phyloP scores from a whole-genome alignment of 768 basidiomycete species.

The Pleurotus eryngii region DNA sequence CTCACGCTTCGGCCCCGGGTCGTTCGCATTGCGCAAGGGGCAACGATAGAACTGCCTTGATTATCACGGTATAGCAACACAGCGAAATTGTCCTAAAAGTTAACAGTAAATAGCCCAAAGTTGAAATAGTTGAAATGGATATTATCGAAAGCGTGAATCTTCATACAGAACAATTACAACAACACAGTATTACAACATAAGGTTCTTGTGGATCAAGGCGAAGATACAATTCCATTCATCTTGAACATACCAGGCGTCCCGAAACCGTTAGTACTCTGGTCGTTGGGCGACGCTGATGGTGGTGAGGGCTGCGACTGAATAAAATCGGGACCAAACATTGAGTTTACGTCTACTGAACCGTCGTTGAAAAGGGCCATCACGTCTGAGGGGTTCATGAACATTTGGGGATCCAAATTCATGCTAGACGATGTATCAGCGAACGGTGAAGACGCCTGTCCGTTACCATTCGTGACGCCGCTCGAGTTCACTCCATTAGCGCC shows the following conservation, averaged over 20 bases:
- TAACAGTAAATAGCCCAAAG: no score
- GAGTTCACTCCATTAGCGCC: neutral
- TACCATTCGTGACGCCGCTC: neutral
- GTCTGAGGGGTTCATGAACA: slow-evolving; percentile 58
- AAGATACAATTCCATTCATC: slow-evolving; percentile 4
- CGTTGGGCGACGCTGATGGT: neutral
- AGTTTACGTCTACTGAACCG: slow-evolving; percentile 36
- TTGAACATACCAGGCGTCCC: slow-evolving; percentile 3
- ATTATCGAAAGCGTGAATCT: neutral
- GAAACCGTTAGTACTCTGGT: neutral
- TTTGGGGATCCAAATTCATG: slow-evolving; percentile 41
- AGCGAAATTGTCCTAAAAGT: no score
- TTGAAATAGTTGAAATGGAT: neutral
- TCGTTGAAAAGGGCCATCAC: slow-evolving; percentile 63
- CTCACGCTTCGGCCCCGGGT: no score
- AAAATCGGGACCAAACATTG: slow-evolving; percentile 20
- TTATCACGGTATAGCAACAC: no score
- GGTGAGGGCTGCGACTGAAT: slow-evolving; percentile 9
- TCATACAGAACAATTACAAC: neutral
- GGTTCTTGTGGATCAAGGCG: neutral
- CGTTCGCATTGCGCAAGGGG: no score
- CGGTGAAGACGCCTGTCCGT: slow-evolving; percentile 6
- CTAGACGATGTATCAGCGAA: slow-evolving; percentile 33
- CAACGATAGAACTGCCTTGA: no score
- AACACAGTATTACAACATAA: neutral